Conservation (phyloP, 2,329 filamentous ascomycete genomes). For the Neospermospora avenae region DNA sequence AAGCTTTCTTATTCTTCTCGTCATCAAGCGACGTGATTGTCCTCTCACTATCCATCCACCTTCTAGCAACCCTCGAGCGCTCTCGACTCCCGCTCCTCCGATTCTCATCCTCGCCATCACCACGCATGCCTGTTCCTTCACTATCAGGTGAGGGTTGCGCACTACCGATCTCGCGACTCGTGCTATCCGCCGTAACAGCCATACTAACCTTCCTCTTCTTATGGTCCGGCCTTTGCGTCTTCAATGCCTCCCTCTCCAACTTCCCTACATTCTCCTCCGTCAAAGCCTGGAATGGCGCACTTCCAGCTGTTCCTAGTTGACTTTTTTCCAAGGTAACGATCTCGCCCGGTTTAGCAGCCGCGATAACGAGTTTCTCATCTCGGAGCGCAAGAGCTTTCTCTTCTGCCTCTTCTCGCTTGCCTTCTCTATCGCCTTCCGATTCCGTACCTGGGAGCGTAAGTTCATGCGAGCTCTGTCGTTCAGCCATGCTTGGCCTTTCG, state of each 20-base stretch:
- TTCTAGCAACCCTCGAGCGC: conserved; percentile 15
- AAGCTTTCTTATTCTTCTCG: background rate
- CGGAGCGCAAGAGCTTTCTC: conserved; percentile 52
- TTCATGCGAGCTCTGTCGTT: conserved; percentile 24
- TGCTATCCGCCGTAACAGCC: background rate
- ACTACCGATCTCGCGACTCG: background rate
- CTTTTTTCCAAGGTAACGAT: conserved; percentile 19
- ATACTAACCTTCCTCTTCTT: conserved; percentile 7
- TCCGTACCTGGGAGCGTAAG: conserved; percentile 29
- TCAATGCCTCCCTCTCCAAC: conserved; percentile 38
- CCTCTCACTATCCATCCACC: conserved; percentile 19
- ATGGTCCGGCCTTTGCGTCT: background rate
- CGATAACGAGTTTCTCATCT: conserved; percentile 50
- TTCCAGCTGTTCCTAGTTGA: background rate
- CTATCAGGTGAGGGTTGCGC: background rate
- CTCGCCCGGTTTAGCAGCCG: conserved; percentile 30
- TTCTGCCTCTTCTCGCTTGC: conserved; percentile 47
- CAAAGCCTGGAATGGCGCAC: conserved; percentile 40
- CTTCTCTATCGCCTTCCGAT: conserved; percentile 43
- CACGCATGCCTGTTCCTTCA: background rate
- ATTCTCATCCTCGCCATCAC: background rate
- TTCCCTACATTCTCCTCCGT: conserved; percentile 54
- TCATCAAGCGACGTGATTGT: conserved; percentile 16
- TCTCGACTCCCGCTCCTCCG: conserved; percentile 3
- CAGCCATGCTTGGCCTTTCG: conserved; percentile 19